Evolutionary conservation across 306 rosid species (phyloP).

Genomic region (Elaeagnus macrophylla): DNA sequence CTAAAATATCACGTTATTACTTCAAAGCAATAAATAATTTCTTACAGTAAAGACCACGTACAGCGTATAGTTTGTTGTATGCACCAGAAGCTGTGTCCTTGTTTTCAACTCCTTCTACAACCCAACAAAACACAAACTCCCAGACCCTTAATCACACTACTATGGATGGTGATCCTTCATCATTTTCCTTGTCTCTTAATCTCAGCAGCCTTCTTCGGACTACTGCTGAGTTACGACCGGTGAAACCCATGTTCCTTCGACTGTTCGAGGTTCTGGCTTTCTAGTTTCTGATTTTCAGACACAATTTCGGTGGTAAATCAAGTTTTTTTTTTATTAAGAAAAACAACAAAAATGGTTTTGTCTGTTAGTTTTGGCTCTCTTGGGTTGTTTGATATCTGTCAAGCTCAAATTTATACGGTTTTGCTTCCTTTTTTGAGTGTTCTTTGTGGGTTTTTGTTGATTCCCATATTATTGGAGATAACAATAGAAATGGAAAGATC

Average conservation of each 20-base stretch:
- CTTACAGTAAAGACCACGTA: constrained; percentile 14
- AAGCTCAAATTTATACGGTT: not conserved
- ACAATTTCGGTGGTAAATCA: constrained; percentile 15
- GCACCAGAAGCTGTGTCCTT: not conserved
- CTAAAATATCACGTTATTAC: too few species aligned
- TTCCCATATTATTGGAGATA: not conserved
- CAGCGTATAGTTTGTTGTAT: constrained; percentile 6
- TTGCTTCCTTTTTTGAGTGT: not conserved
- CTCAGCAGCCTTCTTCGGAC: constrained; percentile 25
- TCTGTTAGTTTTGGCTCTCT: not conserved
- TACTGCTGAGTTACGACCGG: constrained; percentile 21
- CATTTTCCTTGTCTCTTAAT: constrained; percentile 22
- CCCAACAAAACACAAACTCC: constrained; percentile 5
- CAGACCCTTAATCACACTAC: not conserved
- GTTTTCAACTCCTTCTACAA: constrained; percentile 25
- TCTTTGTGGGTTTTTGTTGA: not conserved
- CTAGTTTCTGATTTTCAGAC: constrained; percentile 17
- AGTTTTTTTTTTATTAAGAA: constrained; percentile 35
- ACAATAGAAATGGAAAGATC: not conserved
- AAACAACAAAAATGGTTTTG: not conserved
- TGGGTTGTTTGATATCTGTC: not conserved
- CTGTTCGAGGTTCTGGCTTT: constrained; percentile 26
- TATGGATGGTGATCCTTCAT: constrained; percentile 36
- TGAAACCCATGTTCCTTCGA: constrained; percentile 11
- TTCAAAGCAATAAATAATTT: too few species aligned